Evolutionary conservation across 495 filamentous ascomycete genomes (phyloP), one percentile per base, ranked within the genome.

Genomic region (Diplogelasinospora grovesii): DNA sequence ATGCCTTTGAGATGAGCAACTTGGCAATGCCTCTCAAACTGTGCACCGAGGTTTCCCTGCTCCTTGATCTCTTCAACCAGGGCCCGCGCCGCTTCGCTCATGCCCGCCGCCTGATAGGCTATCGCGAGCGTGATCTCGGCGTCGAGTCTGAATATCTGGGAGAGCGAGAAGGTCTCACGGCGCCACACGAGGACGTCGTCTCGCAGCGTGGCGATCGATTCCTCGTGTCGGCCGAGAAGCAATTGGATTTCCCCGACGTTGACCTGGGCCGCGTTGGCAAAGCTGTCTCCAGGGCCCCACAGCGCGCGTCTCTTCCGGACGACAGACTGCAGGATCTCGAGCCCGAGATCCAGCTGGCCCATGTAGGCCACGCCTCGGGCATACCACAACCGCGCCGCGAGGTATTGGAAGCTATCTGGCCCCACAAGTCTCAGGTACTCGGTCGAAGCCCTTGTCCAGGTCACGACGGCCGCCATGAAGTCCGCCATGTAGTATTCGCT

Each of bases 1-100:
- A 44, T 18, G 10, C 8, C 24, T 8, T 28, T 23, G 11, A 44
- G 19, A 31, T 44, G 41, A 10, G 22, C 21, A 8, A 44, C 41
- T 32, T 44, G 41, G 41, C 41, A 44, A 8, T 37, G 5, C 24
- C 41, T 7, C 11, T 44, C 24, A 21, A 38, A 44, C 19, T 19
- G 10, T 11, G 2, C 16, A 4, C 31, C 22, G 10, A 22, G 11
- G 24, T 15, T 11, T 16, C 18, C 41, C 18, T 19, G 24, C 16
- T 37, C 19, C 3, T 30, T 27, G n/a, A 44, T 16, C 14, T 44
- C 33, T 1, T 15, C 16, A 2, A 44, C 14, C 3, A 44, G 32
- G 4, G 13, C n/a, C 14, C 5, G n/a, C 19, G 41, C 32, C 5
- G 14, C 22, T 10, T 18, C 10, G 11, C 16, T 23, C 3, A 14